These are phyloP conservation scores for Moringa oleifera DNA, from an alignment of 345 rosid genomes.

Conservation along the genomic window DNA sequence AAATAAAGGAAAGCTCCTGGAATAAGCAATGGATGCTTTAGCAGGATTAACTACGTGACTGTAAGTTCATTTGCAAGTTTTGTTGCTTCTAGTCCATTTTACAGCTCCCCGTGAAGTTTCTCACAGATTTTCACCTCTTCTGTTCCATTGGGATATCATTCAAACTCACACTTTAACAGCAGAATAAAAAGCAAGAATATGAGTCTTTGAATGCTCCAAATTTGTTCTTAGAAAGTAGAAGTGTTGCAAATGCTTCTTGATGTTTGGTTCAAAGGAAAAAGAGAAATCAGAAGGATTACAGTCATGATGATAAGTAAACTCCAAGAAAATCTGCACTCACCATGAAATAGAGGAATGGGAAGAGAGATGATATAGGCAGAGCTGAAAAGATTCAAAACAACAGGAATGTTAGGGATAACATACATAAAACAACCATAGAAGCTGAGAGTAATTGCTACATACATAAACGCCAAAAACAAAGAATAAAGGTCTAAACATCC, in stretches of 20 bases:
- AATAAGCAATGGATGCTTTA: background rate
- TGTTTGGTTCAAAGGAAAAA: background rate
- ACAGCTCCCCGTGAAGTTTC: no score
- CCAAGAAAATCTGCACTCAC: slow-evolving; percentile 35
- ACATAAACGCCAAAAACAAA: background rate
- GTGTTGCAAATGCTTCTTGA: no score
- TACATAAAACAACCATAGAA: no score
- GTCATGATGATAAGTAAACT: background rate
- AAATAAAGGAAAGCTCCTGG: background rate
- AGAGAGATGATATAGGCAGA: slow-evolving; percentile 77
- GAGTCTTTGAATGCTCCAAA: background rate
- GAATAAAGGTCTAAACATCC: no score
- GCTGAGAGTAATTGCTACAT: background rate
- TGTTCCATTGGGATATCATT: background rate
- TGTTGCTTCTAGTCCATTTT: no score
- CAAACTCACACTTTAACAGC: no score
- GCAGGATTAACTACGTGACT: no score
- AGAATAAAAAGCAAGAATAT: background rate
- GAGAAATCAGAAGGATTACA: background rate
- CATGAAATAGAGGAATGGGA: slow-evolving; percentile 91
- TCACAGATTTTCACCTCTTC: no score
- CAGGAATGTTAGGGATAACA: slow-evolving; percentile 5
- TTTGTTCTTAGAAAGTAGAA: no score
- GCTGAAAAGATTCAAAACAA: slow-evolving; percentile 43
- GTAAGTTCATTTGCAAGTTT: no score